Percentiles rank a stretch among this genome's conserved stretches.
These are phyloP conservation scores for Peniophora sp. DNA, from an alignment of 1,284 basidiomycete species.

Conservation along the genomic window DNA sequence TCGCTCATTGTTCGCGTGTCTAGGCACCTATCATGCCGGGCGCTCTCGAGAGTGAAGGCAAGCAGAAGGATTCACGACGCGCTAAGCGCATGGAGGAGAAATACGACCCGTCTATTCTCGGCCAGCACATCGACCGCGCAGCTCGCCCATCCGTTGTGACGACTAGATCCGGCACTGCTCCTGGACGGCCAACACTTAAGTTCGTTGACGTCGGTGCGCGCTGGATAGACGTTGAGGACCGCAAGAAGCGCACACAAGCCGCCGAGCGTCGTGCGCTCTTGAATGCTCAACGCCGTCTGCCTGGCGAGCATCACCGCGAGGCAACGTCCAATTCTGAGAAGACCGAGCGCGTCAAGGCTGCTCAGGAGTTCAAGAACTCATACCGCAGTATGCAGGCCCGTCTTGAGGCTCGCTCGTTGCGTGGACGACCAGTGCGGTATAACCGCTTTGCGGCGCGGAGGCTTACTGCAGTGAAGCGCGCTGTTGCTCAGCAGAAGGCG, in stretches of 20 bases:
- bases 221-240: conserved; percentile 52
- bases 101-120: conserved; percentile 24
- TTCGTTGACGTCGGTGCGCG: conserved; percentile 66
- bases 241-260: conserved; percentile 37
- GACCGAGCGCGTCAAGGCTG: not conserved
- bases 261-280: conserved; percentile 34
- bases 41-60: conserved; percentile 31
- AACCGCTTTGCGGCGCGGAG: no score
- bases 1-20: not conserved
- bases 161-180: conserved; percentile 12
- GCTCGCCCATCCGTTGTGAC: conserved; percentile 5
- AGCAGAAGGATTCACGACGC: conserved; percentile 18
- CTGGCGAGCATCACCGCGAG: conserved; percentile 1
- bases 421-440: no score
- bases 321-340: not conserved
- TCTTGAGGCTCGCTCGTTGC: no score
- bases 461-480: no score
- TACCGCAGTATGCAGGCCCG: no score
- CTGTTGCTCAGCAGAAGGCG: no score
- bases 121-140: conserved; percentile 3
- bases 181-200: conserved; percentile 42
- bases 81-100: not conserved
- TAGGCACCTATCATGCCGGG: conserved; percentile 54
- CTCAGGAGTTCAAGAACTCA: no score
- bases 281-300: conserved; percentile 14